Evolutionary conservation across 768 basidiomycete species (phyloP).

Genomic region (Termitomyces sp.): DNA sequence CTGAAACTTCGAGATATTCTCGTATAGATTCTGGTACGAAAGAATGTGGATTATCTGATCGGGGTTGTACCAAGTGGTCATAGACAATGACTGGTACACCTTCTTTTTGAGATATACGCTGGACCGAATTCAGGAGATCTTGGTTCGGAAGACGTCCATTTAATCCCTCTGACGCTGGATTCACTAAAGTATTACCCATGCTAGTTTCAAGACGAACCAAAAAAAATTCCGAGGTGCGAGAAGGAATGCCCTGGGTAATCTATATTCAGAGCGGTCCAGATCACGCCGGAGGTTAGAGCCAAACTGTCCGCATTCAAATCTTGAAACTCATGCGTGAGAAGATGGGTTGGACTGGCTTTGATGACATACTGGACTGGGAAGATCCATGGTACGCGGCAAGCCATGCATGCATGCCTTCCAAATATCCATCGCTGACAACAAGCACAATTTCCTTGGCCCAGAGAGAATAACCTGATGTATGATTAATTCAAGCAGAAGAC

Average conservation of each 20-base stretch:
- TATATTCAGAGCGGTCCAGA: conserved; percentile 93
- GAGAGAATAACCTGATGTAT: conserved; percentile 62
- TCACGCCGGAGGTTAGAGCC: conserved; percentile 69
- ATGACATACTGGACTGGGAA: conserved; percentile 51
- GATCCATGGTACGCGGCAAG: conserved; percentile 75
- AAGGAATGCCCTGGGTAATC: conserved; percentile 98
- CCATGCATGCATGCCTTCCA: conserved; percentile 94
- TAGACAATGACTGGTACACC: conserved; percentile 79
- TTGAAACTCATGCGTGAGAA: conserved; percentile 19
- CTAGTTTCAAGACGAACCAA: conserved; percentile 47
- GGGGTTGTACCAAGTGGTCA: conserved; percentile 54
- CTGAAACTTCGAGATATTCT: conserved; percentile 36
- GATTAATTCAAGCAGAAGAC: conserved; percentile 1
- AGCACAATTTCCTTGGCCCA: conserved; percentile 97
- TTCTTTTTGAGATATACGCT: conserved; percentile 62
- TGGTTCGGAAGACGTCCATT: conserved; percentile 96
- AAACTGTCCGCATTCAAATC: conserved; percentile 65
- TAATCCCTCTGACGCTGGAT: conserved; percentile 64
- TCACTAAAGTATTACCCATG: background rate
- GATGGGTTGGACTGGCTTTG: background rate
- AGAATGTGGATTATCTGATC: conserved; percentile 18
- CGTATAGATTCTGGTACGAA: conserved; percentile 44
- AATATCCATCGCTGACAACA: conserved; percentile 80
- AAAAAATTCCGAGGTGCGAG: conserved; percentile 92
- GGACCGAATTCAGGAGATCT: conserved; percentile 83